Conservation (phyloP, 164 flowering plant genomes). For the Magnolia officinalis region DNA sequence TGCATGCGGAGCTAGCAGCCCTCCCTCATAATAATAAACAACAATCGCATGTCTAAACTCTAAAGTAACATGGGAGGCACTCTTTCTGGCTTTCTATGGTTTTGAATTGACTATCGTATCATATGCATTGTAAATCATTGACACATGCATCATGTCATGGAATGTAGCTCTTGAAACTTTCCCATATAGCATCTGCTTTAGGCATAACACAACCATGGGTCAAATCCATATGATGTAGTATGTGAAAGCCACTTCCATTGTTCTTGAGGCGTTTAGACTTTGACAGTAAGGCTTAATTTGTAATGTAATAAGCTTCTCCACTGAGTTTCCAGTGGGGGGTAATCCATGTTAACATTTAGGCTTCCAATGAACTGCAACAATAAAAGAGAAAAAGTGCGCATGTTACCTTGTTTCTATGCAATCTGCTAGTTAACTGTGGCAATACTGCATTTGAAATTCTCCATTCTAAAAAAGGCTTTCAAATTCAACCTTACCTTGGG, state of each 20-base stretch:
- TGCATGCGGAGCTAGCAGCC: no score
- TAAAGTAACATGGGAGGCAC: no score
- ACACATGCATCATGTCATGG: no score
- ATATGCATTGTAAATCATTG: no score
- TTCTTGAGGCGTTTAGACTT: not conserved
- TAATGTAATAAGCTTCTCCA: not conserved
- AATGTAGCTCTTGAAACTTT: no score
- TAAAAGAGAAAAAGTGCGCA: not conserved
- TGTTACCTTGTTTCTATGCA: not conserved
- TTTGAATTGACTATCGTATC: no score
- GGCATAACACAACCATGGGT: no score
- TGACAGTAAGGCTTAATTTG: not conserved
- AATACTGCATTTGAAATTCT: not conserved
- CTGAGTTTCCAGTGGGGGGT: not conserved
- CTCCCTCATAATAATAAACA: no score
- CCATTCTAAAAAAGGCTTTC: no score
- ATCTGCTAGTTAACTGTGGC: not conserved
- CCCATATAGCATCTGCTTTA: no score
- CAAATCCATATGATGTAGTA: not conserved
- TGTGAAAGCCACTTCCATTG: not conserved
- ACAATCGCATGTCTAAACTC: no score
- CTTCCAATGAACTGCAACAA: not conserved
- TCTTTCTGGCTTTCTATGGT: no score
- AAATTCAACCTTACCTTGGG: not conserved
- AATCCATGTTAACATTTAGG: not conserved